Conservation (phyloP, 257 asterid species). For the Fraxinus excelsior region DNA sequence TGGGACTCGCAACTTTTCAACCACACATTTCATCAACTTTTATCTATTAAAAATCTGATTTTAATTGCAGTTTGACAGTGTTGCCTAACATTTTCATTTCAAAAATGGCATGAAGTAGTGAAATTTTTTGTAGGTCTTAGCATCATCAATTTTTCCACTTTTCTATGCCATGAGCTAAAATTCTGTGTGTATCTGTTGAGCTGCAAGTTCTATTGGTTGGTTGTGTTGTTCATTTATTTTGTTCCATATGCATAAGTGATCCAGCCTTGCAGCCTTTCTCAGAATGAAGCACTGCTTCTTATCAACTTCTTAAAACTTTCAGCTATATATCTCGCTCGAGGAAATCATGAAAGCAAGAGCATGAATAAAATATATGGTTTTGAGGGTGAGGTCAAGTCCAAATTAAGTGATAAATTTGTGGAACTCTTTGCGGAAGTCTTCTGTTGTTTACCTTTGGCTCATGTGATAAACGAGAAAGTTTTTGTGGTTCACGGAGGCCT, state of each 20-base stretch:
- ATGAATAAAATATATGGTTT: constrained; percentile 99
- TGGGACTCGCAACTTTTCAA: too few species aligned
- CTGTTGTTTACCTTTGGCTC: constrained; percentile 96
- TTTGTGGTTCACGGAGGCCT: constrained; percentile 99
- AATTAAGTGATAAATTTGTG: constrained; percentile 82
- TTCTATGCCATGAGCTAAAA: background rate
- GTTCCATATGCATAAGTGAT: background rate
- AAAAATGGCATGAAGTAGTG: too few species aligned
- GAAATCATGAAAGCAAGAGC: constrained; percentile 99
- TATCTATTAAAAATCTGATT: too few species aligned
- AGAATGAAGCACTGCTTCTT: constrained; percentile 25
- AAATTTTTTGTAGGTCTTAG: too few species aligned
- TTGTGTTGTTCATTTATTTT: background rate
- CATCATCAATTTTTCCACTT: too few species aligned
- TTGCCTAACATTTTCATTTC: constrained; percentile 1
- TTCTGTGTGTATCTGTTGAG: constrained; percentile 6
- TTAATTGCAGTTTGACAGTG: constrained; percentile 1
- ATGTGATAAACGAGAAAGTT: constrained; percentile 75
- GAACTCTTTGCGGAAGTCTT: constrained; percentile 97
- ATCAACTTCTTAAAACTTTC: constrained; percentile 36
- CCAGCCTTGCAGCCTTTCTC: background rate
- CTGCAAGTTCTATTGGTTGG: background rate
- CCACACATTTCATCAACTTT: too few species aligned
- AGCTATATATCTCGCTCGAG: constrained; percentile 93
- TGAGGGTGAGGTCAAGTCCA: constrained; percentile 98